A percentile compares a stretch with the other conserved stretches of the same genome.
These are phyloP conservation scores for Hyphodiscus hymeniophilus DNA, from an alignment of 495 filamentous ascomycete genomes.

Conservation along the genomic window DNA sequence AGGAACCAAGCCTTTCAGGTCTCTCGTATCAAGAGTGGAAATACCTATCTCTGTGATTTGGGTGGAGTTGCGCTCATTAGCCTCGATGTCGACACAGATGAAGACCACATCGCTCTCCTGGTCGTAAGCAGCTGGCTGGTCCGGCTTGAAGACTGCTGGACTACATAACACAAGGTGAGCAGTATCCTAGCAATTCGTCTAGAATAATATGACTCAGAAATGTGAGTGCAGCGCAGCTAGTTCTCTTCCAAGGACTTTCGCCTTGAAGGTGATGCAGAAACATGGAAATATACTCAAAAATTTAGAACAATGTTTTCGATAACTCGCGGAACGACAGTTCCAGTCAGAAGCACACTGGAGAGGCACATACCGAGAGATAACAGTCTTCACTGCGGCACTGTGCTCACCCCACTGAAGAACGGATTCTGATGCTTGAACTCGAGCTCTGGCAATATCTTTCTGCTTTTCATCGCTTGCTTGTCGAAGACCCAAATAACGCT, in stretches of 20 bases:
- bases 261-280: no score
- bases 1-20: conserved; percentile 44
- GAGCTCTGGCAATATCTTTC: background rate
- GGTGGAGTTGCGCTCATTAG: conserved; percentile 55
- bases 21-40: conserved; percentile 66
- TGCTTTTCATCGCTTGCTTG: conserved; percentile 7
- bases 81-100: conserved; percentile 73
- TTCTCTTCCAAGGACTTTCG: no score
- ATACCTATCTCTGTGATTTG: conserved; percentile 81
- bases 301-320: no score
- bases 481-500: conserved; percentile 62
- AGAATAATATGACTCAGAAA: no score
- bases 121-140: conserved; percentile 31
- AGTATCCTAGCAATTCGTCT: no score
- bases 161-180: no score
- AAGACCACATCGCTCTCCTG: conserved; percentile 51
- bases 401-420: conserved; percentile 3
- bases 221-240: no score
- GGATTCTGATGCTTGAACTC: background rate
- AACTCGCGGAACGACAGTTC: no score
- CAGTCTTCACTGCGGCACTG: conserved; percentile 6
- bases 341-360: no score
- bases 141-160: conserved; percentile 5
- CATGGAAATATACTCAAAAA: no score
- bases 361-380: background rate